Percentiles rank a stretch among this genome's conserved stretches.
These are phyloP conservation scores for Hypericum perforatum DNA, from an alignment of 345 rosid genomes.

Conservation along the genomic window DNA sequence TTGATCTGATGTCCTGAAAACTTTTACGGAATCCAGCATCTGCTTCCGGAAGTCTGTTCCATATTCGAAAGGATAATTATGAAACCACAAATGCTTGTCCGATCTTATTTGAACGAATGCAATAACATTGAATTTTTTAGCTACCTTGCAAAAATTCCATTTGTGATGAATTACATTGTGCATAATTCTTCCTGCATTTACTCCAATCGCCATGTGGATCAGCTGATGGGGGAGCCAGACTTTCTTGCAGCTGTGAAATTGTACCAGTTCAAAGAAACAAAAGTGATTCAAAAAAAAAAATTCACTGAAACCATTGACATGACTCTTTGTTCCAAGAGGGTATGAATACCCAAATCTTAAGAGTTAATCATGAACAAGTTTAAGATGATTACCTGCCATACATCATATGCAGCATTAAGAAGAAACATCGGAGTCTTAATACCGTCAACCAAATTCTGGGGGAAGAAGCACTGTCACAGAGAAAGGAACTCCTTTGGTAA, in stretches of 20 bases:
- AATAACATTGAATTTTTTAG: not conserved
- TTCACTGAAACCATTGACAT: no score
- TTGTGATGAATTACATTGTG: slow-evolving; percentile 18
- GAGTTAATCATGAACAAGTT: not conserved
- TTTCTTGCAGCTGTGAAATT: slow-evolving; percentile 14
- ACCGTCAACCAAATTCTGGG: slow-evolving; percentile 20
- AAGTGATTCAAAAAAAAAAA: not conserved
- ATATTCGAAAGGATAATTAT: not conserved
- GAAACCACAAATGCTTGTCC: no score
- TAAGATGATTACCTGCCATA: slow-evolving; percentile 19
- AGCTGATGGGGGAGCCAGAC: slow-evolving; percentile 19
- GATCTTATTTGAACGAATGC: not conserved
- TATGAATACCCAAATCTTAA: not conserved
- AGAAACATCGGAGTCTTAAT: slow-evolving; percentile 21
- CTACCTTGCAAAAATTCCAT: slow-evolving; percentile 24
- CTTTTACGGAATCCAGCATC: slow-evolving; percentile 16
- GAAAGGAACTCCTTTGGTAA: slow-evolving; percentile 1
- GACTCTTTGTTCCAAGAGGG: no score
- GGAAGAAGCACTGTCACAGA: slow-evolving; percentile 25
- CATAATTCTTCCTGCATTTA: slow-evolving; percentile 16
- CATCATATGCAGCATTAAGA: slow-evolving; percentile 26
- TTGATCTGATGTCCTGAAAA: slow-evolving; percentile 15
- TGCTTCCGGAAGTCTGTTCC: slow-evolving; percentile 22
- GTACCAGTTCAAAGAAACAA: slow-evolving; percentile 7
- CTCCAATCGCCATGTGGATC: slow-evolving; percentile 21